phyloP scores from a whole-genome alignment of 768 basidiomycete genomes.

The Lactifluus pinguis region DNA sequence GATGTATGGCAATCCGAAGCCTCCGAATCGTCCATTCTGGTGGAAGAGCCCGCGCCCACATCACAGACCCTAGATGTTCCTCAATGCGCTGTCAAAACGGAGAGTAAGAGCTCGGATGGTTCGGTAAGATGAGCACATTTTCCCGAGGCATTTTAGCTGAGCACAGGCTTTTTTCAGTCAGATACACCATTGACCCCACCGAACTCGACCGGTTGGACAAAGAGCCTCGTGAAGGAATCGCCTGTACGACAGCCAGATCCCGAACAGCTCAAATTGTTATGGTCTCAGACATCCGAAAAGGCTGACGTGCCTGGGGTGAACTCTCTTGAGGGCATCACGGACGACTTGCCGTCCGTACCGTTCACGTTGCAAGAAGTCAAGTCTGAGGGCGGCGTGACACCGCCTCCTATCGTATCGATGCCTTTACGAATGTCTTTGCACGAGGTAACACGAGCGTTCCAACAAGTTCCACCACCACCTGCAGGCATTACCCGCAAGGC shows the following conservation, averaged over 20 bases:
- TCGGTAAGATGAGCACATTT: slow-evolving; percentile 29
- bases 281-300: slow-evolving; percentile 72
- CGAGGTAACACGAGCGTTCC: slow-evolving; percentile 81
- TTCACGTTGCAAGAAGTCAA: slow-evolving; percentile 81
- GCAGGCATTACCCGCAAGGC: slow-evolving; percentile 39
- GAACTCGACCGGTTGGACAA: slow-evolving; percentile 45
- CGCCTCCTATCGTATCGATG: slow-evolving; percentile 48
- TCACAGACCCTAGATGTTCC: neutral
- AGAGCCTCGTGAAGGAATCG: slow-evolving; percentile 57
- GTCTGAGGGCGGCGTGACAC: slow-evolving; percentile 76
- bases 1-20: slow-evolving; percentile 10
- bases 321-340: slow-evolving; percentile 75
- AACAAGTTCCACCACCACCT: slow-evolving; percentile 66
- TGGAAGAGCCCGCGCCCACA: slow-evolving; percentile 1
- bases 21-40: neutral
- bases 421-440: slow-evolving; percentile 72
- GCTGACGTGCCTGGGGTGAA: slow-evolving; percentile 60
- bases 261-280: slow-evolving; percentile 78
- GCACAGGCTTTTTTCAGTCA: slow-evolving; percentile 28
- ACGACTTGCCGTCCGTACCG: slow-evolving; percentile 71
- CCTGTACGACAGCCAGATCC: slow-evolving; percentile 64
- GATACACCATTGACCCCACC: slow-evolving; percentile 41
- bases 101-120: slow-evolving; percentile 45
- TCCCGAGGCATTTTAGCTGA: slow-evolving; percentile 10
- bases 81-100: slow-evolving; percentile 29